These are phyloP conservation scores for Nicotiana paniculata DNA, from an alignment of 257 asterid genomes.

Conservation along the genomic window DNA sequence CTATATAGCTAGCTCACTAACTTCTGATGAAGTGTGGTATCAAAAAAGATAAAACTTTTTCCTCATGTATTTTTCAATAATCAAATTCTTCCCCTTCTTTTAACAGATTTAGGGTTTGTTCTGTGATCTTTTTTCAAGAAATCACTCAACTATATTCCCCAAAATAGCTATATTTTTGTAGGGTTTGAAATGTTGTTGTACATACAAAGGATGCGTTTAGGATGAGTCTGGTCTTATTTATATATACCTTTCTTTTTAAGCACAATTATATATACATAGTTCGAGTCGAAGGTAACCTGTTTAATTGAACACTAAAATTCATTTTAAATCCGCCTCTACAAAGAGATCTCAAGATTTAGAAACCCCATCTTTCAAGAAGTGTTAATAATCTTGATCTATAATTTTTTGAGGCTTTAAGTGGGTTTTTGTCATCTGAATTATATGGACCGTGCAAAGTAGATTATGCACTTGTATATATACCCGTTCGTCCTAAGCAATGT, in stretches of 20 bases:
- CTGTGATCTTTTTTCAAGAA: not conserved
- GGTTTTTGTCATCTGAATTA: no score
- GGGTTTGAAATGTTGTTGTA: not conserved
- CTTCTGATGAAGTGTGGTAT: not conserved
- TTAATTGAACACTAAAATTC: not conserved
- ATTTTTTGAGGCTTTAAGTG: no score
- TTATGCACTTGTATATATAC: not conserved
- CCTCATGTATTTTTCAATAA: not conserved
- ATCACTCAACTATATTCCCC: not conserved
- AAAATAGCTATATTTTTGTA: not conserved
- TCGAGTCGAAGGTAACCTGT: not conserved
- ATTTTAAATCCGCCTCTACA: not conserved
- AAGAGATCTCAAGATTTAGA: not conserved
- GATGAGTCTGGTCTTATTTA: no score
- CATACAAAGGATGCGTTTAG: no score
- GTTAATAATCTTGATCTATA: no score
- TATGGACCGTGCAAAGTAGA: not conserved
- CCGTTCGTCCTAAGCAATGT: no score
- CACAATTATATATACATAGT: not conserved
- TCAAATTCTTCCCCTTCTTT: not conserved
- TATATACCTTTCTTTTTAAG: no score
- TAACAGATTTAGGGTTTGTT: slow-evolving; percentile 1
- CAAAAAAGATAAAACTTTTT: not conserved
- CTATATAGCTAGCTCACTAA: slow-evolving; percentile 3
- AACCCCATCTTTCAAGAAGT: not conserved